Conservation (phyloP, 1,139 yeast genomes). For the Debaryomyces fabryi region DNA sequence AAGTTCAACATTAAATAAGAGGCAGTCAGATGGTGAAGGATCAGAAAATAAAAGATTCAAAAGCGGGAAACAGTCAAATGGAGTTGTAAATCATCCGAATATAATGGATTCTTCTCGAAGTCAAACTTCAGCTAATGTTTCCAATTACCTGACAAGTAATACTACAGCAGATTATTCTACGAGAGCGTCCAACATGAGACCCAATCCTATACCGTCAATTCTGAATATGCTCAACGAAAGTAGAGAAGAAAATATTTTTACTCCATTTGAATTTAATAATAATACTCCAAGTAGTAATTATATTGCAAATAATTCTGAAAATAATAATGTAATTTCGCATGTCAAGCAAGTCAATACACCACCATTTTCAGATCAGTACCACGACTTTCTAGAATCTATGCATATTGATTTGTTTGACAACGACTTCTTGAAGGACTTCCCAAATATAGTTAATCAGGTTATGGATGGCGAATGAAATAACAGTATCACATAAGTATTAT, state of each 20-base stretch:
- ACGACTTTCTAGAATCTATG: constrained; percentile 32
- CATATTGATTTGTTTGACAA: constrained; percentile 35
- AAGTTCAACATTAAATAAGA: not conserved
- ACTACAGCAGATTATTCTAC: not conserved
- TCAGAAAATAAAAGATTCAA: not conserved
- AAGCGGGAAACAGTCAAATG: not conserved
- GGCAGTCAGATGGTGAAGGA: not conserved
- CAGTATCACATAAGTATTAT: not conserved
- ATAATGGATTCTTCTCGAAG: not conserved
- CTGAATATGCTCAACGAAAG: not conserved
- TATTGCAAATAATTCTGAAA: not conserved
- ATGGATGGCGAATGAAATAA: not conserved
- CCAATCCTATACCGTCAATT: not conserved
- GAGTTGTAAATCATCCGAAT: not conserved
- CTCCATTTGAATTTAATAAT: not conserved
- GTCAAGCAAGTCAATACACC: not conserved
- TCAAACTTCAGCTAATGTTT: not conserved
- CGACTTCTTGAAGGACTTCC: constrained; percentile 32
- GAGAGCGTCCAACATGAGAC: not conserved
- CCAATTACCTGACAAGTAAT: not conserved
- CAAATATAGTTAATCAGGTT: constrained; percentile 23
- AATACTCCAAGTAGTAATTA: not conserved
- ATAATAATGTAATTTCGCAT: not conserved
- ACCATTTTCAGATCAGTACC: constrained; percentile 17
- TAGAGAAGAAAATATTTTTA: not conserved